Conservation (phyloP, 805 yeast genomes). For the Nakazawaea molendinolei region DNA sequence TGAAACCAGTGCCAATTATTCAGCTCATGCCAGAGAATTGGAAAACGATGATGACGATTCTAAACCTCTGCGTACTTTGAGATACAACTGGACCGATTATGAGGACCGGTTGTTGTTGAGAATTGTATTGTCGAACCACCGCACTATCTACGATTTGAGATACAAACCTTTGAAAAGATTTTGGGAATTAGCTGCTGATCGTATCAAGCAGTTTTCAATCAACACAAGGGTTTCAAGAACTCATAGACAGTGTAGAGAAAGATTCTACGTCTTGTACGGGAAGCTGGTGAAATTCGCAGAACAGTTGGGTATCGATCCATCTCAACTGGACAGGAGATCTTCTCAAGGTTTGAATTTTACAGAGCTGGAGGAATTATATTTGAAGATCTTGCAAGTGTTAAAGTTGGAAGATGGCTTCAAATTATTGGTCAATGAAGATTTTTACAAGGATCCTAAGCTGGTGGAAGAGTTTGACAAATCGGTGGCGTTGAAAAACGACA, state of each 20-base stretch:
- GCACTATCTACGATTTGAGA: slow-evolving; percentile 5
- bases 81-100: slow-evolving; percentile 12
- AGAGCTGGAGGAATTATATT: slow-evolving; percentile 11
- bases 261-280: slow-evolving; percentile 11
- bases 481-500: slow-evolving; percentile 1
- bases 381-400: slow-evolving; percentile 6
- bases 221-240: slow-evolving; percentile 8
- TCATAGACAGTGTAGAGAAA: slow-evolving; percentile 12
- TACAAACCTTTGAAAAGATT: slow-evolving; percentile 11
- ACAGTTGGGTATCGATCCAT: slow-evolving; percentile 10
- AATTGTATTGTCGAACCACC: slow-evolving; percentile 7
- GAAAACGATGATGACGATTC: slow-evolving; percentile 8
- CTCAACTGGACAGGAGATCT: slow-evolving; percentile 1
- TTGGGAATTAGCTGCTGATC: slow-evolving; percentile 12
- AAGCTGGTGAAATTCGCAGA: slow-evolving; percentile 12
- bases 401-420: slow-evolving; percentile 11
- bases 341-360: slow-evolving; percentile 10
- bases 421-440: slow-evolving; percentile 7
- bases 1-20: neutral
- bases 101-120: slow-evolving; percentile 10
- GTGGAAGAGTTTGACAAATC: slow-evolving; percentile 8
- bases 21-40: too few species aligned
- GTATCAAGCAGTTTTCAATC: slow-evolving; percentile 4
- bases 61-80: slow-evolving; percentile 1
- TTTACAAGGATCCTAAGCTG: slow-evolving; percentile 3